Evolutionary conservation across 139 green algal genomes (phyloP), one percentile per base, ranked within the genome.

Genomic region (Coelastrella sp.): DNA sequence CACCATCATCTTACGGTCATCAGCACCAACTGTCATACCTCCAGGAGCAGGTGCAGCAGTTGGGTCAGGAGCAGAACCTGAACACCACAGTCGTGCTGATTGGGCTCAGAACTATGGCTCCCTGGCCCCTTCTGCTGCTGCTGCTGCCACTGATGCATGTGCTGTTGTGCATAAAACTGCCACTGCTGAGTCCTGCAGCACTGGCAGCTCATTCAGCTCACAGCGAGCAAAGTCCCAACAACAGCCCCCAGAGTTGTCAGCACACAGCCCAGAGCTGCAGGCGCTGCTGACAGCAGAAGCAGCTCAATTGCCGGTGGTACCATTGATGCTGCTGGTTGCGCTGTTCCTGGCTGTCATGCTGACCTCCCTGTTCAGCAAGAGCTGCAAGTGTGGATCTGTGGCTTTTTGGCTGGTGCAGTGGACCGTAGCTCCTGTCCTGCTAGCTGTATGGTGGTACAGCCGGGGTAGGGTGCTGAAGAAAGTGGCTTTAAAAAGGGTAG

Each of bases 401-500:
- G 56, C 27, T 11, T 95, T 93, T 75, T 96, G 94, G 94, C 25
- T 90, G 61, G 68, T 92, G 4, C 92, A 93, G 85, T 74, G 82
- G 17, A 73, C 92, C 12, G 75, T 95, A 49, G 73, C 90, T 11
- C 94, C 94, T 3, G 63, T 93, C 27, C 85, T 91, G 11, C 60
- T 93, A 11, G 74, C 75, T 25, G 58, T 93, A 6, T 83, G 85
- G 59, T 73, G 93, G 72, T 70, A 17, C 1, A 20, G 57, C 27
- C 85, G 92, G 82, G 7, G 66, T 8, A 75, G 89, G 74, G 82
- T 94, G 58, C 70, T 92, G 4, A 24, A 61, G 25, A 91, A 88
- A 57, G 68, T 88, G 20, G 84, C 66, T 11, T 0, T 88, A 19
- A 88, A 87, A 63, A 87, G 63, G 10, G 61, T 15, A 22, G 82